Percentiles rank a stretch among this genome's conserved stretches.
phyloP scores from a whole-genome alignment of 2,329 filamentous ascomycete genomes.

The Pseudovirgaria hyperparasitica region DNA sequence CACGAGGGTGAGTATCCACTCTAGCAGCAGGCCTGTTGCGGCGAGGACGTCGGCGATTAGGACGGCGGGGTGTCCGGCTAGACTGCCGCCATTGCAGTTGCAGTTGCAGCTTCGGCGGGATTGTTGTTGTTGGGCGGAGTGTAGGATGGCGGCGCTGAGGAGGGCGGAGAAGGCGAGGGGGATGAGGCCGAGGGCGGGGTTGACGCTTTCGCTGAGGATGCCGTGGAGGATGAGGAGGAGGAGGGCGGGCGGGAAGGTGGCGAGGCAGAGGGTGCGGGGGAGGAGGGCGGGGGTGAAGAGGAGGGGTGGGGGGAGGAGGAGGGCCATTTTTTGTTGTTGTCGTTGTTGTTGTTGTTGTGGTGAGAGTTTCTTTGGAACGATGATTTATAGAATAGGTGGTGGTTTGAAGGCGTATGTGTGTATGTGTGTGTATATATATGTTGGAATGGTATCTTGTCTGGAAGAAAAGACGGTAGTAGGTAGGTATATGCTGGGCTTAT shows the following conservation, averaged over 20 bases:
- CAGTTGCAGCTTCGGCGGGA: no score
- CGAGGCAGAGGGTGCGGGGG: conserved; percentile 13
- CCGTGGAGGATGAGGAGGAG: conserved; percentile 15
- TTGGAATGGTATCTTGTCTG: no score
- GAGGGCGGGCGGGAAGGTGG: conserved; percentile 14
- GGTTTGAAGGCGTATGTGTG: no score
- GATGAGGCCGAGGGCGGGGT: conserved; percentile 17
- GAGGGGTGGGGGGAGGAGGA: no score
- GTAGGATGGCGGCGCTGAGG: conserved; percentile 11
- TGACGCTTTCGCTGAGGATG: conserved; percentile 9
- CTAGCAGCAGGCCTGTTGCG: conserved; percentile 11
- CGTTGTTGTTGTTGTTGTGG: no score
- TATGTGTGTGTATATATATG: no score
- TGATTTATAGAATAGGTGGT: no score
- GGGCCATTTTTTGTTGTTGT: no score
- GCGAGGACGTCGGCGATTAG: conserved; percentile 12
- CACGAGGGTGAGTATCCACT: conserved; percentile 14
- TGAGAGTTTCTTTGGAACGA: no score
- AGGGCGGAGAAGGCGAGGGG: conserved; percentile 16
- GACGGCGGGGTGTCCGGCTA: conserved; percentile 16
- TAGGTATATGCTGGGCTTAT: no score
- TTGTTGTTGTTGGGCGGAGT: conserved; percentile 13
- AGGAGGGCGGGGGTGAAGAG: conserved; percentile 10
- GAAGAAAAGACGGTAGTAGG: no score
- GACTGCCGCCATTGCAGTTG: conserved; percentile 11